These are phyloP conservation scores for Aotearoamyces nothofagi DNA, from an alignment of 2,329 filamentous ascomycete species.

Conservation along the genomic window DNA sequence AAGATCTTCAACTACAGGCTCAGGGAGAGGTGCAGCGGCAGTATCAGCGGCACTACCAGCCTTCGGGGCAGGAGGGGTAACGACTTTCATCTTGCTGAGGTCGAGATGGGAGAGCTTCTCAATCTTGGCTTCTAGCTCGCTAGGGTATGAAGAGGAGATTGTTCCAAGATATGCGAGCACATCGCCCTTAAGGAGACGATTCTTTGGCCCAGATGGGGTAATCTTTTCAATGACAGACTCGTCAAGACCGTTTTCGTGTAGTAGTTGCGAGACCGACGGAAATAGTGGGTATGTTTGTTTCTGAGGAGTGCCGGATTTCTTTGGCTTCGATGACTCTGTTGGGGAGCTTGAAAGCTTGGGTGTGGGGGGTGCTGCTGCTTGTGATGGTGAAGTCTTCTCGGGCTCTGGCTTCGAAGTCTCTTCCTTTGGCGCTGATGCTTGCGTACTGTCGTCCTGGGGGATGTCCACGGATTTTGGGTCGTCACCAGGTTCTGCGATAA, in stretches of 20 bases:
- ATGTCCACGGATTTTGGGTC: conserved; percentile 62
- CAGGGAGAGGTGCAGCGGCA: too few relatives aligned
- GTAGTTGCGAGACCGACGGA: conserved; percentile 71
- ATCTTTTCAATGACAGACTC: conserved; percentile 68
- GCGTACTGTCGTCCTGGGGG: conserved; percentile 44
- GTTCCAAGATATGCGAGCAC: conserved; percentile 78
- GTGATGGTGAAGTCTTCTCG: conserved; percentile 8
- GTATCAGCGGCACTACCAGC: conserved; percentile 21
- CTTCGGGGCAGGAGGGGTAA: conserved; percentile 26
- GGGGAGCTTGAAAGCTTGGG: conserved; percentile 5
- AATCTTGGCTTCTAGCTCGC: conserved; percentile 54
- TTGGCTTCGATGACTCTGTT: conserved; percentile 19
- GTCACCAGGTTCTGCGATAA: conserved; percentile 69
- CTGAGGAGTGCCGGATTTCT: conserved; percentile 31
- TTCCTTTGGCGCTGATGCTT: conserved; percentile 15
- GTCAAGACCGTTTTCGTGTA: conserved; percentile 65
- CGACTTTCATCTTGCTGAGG: conserved; percentile 86
- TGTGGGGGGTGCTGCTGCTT: conserved; percentile 7
- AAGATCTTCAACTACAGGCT: conserved; percentile 30
- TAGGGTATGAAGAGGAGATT: conserved; percentile 58
- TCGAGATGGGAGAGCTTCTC: conserved; percentile 71
- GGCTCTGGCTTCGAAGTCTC: conserved; percentile 13
- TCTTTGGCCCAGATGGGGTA: conserved; percentile 72
- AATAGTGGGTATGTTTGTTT: conserved; percentile 59
- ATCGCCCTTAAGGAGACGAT: conserved; percentile 87